These are phyloP conservation scores for Alternaria longipes DNA, from an alignment of 2,329 filamentous ascomycete species.

Conservation along the genomic window DNA sequence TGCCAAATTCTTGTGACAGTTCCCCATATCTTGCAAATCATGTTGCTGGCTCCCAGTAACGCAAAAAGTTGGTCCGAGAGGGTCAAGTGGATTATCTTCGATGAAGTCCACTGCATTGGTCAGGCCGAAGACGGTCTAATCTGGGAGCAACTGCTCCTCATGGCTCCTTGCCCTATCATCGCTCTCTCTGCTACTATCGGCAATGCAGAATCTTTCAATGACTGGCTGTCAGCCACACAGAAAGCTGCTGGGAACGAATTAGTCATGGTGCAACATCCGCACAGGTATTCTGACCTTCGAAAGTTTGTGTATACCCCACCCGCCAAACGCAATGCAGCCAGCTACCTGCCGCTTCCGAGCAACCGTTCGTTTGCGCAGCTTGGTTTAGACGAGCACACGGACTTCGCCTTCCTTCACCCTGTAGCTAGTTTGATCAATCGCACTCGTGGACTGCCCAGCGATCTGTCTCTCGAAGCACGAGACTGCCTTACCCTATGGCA, in stretches of 20 bases:
- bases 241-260: slow-evolving; percentile 69
- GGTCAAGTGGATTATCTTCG: slow-evolving; percentile 80
- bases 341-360: slow-evolving; percentile 62
- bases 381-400: slow-evolving; percentile 59
- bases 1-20: slow-evolving; percentile 82
- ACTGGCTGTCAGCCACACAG: slow-evolving; percentile 73
- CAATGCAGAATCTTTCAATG: slow-evolving; percentile 74
- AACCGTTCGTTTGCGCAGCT: slow-evolving; percentile 50
- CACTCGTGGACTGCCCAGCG: slow-evolving; percentile 70
- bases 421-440: slow-evolving; percentile 69
- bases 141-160: slow-evolving; percentile 79
- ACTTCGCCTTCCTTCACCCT: slow-evolving; percentile 72
- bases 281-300: slow-evolving; percentile 79
- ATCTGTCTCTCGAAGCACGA: slow-evolving; percentile 73
- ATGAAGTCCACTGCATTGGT: slow-evolving; percentile 83
- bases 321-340: slow-evolving; percentile 36
- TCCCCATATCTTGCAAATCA: slow-evolving; percentile 80
- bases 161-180: slow-evolving; percentile 79
- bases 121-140: slow-evolving; percentile 78
- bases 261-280: slow-evolving; percentile 72
- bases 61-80: slow-evolving; percentile 73
- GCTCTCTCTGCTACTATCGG: slow-evolving; percentile 82
- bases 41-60: slow-evolving; percentile 72
- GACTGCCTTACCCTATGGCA: slow-evolving; percentile 75
- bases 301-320: slow-evolving; percentile 73